A percentile compares a stretch with the other conserved stretches of the same genome.
Evolutionary conservation across 2,329 filamentous ascomycete genomes (phyloP).

Genomic region (Xylaria sp.): DNA sequence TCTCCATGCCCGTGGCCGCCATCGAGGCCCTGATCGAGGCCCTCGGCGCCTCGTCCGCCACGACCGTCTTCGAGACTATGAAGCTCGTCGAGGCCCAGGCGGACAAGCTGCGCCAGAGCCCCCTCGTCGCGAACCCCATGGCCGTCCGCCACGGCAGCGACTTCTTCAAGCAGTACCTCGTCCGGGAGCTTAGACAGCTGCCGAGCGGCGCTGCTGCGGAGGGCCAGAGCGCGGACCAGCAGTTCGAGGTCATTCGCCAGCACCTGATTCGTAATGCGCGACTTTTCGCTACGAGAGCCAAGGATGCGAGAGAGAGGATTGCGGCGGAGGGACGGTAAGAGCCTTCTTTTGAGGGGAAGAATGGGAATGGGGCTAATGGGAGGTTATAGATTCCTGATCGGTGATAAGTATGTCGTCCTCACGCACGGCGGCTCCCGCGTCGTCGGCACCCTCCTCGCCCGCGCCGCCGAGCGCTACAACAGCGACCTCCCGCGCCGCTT

Average conservation of each 20-base stretch:
- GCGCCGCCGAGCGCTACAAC: constrained; percentile 61
- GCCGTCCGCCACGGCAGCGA: constrained; percentile 91
- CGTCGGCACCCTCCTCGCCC: constrained; percentile 69
- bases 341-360: no score
- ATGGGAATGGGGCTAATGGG: constrained; percentile 1
- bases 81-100: constrained; percentile 76
- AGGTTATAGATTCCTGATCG: constrained; percentile 59
- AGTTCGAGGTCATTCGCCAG: constrained; percentile 76
- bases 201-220: constrained; percentile 30
- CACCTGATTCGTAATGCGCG: constrained; percentile 82
- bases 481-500: constrained; percentile 58
- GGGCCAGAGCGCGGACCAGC: constrained; percentile 37
- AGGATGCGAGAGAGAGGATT: constrained; percentile 77
- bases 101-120: constrained; percentile 59
- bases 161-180: constrained; percentile 90
- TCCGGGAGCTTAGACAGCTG: constrained; percentile 62
- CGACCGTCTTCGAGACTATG: constrained; percentile 90
- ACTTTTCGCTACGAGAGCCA: constrained; percentile 80
- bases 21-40: constrained; percentile 88
- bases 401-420: constrained; percentile 74
- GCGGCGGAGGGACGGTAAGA: constrained; percentile 58
- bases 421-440: constrained; percentile 86
- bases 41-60: constrained; percentile 71
- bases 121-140: constrained; percentile 77
- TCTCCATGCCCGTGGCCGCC: constrained; percentile 93